A percentile compares a stretch with the other conserved stretches of the same genome.
phyloP scores from a whole-genome alignment of 441 rosid genomes.

The Pelargonium exstipulatum region DNA sequence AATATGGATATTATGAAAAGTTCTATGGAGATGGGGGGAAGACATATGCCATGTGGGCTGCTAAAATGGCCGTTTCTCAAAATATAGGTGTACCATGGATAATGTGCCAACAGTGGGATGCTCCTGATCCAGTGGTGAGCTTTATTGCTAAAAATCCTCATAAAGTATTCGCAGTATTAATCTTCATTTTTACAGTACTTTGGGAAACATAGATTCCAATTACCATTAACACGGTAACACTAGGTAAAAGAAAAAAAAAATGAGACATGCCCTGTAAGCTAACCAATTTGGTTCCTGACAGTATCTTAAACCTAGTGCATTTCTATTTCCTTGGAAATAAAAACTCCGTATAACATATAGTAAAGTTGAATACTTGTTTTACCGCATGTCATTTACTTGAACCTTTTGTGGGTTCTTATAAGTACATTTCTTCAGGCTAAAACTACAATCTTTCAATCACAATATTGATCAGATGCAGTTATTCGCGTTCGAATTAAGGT shows the following conservation, averaged over 20 bases:
- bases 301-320: too few relatives aligned
- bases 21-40: constrained; percentile 80
- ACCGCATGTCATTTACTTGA: too few relatives aligned
- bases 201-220: not conserved
- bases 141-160: not conserved
- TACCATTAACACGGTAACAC: not conserved
- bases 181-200: not conserved
- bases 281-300: too few relatives aligned
- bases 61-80: constrained; percentile 87
- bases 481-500: too few relatives aligned
- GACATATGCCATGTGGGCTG: constrained; percentile 81
- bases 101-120: constrained; percentile 87
- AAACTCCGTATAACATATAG: too few relatives aligned
- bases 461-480: too few relatives aligned
- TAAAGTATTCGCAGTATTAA: not conserved
- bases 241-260: not conserved
- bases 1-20: constrained; percentile 64
- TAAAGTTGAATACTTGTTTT: too few relatives aligned
- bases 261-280: not conserved
- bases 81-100: constrained; percentile 91
- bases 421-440: constrained; percentile 7
- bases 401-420: not conserved
- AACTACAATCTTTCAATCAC: not conserved
- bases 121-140: constrained; percentile 77
- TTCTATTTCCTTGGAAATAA: too few relatives aligned